Evolutionary conservation across 148 eudicot genomes (phyloP), one percentile per base, ranked within the genome.

Genomic region (Rheum nobile): DNA sequence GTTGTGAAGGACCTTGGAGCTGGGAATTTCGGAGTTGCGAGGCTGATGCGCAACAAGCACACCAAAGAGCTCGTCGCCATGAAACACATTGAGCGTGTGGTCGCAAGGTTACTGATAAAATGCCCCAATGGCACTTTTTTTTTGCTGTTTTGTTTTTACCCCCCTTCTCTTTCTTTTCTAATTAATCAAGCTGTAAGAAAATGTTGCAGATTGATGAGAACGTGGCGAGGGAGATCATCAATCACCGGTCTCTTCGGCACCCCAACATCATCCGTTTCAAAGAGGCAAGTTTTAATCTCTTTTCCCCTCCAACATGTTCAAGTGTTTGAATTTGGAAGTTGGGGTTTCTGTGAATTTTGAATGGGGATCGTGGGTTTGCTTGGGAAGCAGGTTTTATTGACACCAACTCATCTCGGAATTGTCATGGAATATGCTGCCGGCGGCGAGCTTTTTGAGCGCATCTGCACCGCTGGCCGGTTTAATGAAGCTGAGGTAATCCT

Each of bases 21-120:
- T 67, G 82, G 82, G 8, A 80, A 80, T 14, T 80, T 80, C 54
- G 82, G 82, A 13, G 82, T 80, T 43, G 82, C 82, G 1, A 76
- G 82, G 77, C 82, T 80, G n/a, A 72, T 80, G 82, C 50, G 82
- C 61, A 61, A 80, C 63, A 80, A 76, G 31, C 34, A 65, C 8
- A 80, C 82, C 38, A 76, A 76, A 26, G 79, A 73, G 54, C 82
- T 80, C 69, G 82, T 80, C 68, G 82, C 82, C 42, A 76, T 80
- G 74, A 80, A 80, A 43, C 72, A 76, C 75, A 80, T 80, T 46
- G 82, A 80, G 57, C 79, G 82, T 21, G 82, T 21, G 82, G 82
- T 17, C 74, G 71, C 61, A 80, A 76, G 79, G 82, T 80, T 46
- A 71, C 50, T 39, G 50, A 71, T 38, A 39, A 71, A 31, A 31